Evolutionary conservation across 2,329 filamentous ascomycete species (phyloP), one percentile per base, ranked within the genome.

Genomic region (Fusarium fujikuroi): DNA sequence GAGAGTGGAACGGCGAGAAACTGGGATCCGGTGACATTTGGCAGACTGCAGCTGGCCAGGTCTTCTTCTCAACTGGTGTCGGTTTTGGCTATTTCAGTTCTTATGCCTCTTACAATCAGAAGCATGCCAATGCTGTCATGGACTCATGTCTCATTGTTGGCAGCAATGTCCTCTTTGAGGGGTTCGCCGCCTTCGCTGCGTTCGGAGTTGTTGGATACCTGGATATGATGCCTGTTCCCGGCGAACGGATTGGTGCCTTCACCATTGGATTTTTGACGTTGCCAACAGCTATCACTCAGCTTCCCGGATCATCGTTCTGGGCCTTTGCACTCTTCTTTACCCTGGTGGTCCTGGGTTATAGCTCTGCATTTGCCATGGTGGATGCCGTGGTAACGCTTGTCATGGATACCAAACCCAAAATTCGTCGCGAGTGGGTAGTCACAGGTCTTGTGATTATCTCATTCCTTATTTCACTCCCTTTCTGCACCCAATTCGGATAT

Each of bases 21-120:
- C 81, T 90, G 1, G 85, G 83, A 9, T 83, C 82, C 0, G 87
- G 87, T 1, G 83, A 82, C 1, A 84, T 90, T 3, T 90, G 88
- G 88, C 88, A 90, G 76, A 88, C 86, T n/a, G 88, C 88, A 6
- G 85, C 86, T 12, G 88, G 88, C 4, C 88, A 90, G 67, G 87
- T 90, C 50, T 90, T 90, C 78, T 90, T 89, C 79, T 88, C 86
- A 1, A 89, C 87, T 0, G 88, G 88, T 7, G 86, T 90, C 34
- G 88, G 87, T 2, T 89, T 90, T 72, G 88, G 88, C 6, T 89
- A 88, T 75, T 90, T 89, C 67, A 90, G 87, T 0, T 86, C 85
- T 0, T 90, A 90, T 70, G 87, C 88, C 1, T 88, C 86, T 0
- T 90, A 89, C 77, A 90, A 90, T 80, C 73, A 87, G 83, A 83